These are phyloP conservation scores for Cystofilobasidium bisporidii DNA, from an alignment of 768 basidiomycete genomes.

Conservation along the genomic window DNA sequence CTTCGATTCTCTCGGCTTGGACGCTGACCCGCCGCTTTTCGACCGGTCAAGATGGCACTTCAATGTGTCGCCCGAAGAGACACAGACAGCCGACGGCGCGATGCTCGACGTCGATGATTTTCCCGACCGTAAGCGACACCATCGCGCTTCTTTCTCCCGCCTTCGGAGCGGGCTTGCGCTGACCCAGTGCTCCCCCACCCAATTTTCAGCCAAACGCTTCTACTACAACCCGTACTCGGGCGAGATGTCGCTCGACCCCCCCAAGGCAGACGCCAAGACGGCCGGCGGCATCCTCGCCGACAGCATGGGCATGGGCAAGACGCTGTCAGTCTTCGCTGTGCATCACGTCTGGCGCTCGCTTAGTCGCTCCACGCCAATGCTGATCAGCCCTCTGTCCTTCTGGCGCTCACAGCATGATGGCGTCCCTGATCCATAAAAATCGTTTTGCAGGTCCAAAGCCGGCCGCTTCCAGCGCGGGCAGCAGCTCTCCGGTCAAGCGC, in stretches of 20 bases:
- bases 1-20: too few relatives aligned
- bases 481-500: slow-evolving; percentile 27
- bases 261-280: slow-evolving; percentile 64
- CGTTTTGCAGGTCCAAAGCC: slow-evolving; percentile 37
- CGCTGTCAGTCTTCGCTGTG: neutral
- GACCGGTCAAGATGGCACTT: slow-evolving; percentile 44
- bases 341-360: too few relatives aligned
- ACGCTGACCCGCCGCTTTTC: too few relatives aligned
- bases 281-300: slow-evolving; percentile 86
- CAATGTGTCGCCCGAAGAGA: slow-evolving; percentile 53
- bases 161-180: neutral
- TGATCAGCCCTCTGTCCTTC: too few relatives aligned
- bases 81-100: slow-evolving; percentile 57
- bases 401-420: slow-evolving; percentile 52
- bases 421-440: slow-evolving; percentile 76
- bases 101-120: slow-evolving; percentile 62
- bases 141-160: neutral
- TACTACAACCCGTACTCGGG: slow-evolving; percentile 84
- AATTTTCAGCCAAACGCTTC: slow-evolving; percentile 43
- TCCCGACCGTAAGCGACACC: slow-evolving; percentile 5
- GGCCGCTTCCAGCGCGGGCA: slow-evolving; percentile 35
- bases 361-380: too few relatives aligned
- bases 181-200: neutral
- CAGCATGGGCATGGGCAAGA: slow-evolving; percentile 61
- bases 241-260: slow-evolving; percentile 75